These are phyloP conservation scores for Hypomyces rosellus DNA, from an alignment of 2,329 filamentous ascomycete species.

Conservation along the genomic window DNA sequence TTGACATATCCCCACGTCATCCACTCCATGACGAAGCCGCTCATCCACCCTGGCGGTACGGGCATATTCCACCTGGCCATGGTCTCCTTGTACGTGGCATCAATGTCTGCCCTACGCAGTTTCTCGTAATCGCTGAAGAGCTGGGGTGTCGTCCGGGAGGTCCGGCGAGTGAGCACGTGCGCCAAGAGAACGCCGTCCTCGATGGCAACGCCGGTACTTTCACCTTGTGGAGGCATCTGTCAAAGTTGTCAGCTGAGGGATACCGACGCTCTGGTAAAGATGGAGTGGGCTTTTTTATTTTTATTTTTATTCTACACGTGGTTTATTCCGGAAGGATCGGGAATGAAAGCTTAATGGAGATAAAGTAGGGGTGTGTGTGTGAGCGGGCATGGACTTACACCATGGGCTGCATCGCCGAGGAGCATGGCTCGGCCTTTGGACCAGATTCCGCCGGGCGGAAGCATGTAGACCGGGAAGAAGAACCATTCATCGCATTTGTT, in stretches of 20 bases:
- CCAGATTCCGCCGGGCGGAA: conserved; percentile 28
- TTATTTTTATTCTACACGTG: background rate
- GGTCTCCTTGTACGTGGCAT: conserved; percentile 38
- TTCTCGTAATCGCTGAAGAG: conserved; percentile 41
- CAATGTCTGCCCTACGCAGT: conserved; percentile 37
- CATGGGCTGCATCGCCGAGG: conserved; percentile 52
- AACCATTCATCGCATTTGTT: conserved; percentile 20
- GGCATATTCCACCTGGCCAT: conserved; percentile 17
- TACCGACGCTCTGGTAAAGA: too few species aligned
- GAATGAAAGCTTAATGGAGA: background rate
- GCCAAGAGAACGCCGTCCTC: conserved; percentile 46
- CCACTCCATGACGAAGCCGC: conserved; percentile 18
- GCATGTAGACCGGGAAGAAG: conserved; percentile 31
- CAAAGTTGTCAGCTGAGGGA: background rate
- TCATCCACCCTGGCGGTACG: conserved; percentile 14
- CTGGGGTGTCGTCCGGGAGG: conserved; percentile 29
- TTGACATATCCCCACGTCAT: conserved; percentile 20
- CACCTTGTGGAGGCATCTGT: conserved; percentile 44
- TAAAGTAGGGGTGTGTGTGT: background rate
- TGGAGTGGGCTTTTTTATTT: too few species aligned
- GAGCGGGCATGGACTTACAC: conserved; percentile 18
- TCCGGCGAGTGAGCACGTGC: conserved; percentile 17
- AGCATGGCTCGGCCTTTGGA: conserved; percentile 37
- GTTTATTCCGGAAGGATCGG: background rate
- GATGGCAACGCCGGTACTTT: conserved; percentile 45